Evolutionary conservation across 805 yeast genomes (phyloP).

Genomic region (Saccharomycopsis javanensis): DNA sequence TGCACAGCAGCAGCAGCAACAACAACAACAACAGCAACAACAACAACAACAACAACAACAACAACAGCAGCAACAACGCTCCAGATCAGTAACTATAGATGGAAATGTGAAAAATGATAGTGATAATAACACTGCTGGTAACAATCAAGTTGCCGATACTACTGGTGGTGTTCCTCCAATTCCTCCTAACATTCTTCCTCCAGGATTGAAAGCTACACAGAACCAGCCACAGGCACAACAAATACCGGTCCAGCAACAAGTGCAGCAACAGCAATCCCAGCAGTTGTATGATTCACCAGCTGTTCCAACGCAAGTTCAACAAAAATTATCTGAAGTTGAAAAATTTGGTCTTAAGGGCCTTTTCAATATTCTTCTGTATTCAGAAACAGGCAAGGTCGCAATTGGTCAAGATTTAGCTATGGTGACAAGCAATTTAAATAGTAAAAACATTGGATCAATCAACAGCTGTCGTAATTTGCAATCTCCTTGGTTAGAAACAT

Average conservation of each 20-base stretch:
- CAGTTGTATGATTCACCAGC: conserved; percentile 5
- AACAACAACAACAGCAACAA: neutral
- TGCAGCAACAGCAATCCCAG: conserved; percentile 6
- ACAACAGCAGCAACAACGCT: conserved; percentile 2
- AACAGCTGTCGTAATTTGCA: conserved; percentile 56
- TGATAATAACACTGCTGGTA: neutral
- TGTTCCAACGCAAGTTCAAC: conserved; percentile 5
- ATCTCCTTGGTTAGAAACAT: conserved; percentile 93
- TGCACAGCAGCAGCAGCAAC: neutral
- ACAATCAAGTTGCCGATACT: neutral
- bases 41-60: neutral
- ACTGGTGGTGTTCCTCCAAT: neutral
- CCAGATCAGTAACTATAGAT: too few species aligned
- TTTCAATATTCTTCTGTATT: conserved; percentile 47
- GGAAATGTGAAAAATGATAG: neutral
- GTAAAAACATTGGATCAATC: conserved; percentile 28
- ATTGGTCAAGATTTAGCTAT: conserved; percentile 66
- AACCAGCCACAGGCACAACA: neutral
- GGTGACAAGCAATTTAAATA: conserved; percentile 50
- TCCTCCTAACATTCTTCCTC: conserved; percentile 6
- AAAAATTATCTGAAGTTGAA: conserved; percentile 36
- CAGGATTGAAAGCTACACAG: conserved; percentile 4
- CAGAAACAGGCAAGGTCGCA: conserved; percentile 55
- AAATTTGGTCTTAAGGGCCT: conserved; percentile 63
- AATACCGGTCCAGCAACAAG: neutral